Percentiles rank a stretch among this genome's conserved stretches.
Evolutionary conservation across 805 yeast species (phyloP).

Genomic region (Candida orba): DNA sequence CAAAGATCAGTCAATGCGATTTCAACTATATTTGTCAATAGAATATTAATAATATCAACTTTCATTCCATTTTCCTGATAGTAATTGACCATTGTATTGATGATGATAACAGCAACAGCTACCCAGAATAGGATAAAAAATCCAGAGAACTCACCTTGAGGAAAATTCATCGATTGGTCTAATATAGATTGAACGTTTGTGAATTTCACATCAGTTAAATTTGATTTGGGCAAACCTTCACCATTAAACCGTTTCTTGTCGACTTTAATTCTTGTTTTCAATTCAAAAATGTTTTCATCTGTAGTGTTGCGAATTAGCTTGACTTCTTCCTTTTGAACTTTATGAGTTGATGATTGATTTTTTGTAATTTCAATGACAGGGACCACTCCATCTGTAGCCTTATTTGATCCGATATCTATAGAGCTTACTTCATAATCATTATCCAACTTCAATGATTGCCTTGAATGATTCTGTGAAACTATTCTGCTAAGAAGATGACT

Average conservation of each 20-base stretch:
- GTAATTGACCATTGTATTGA: slow-evolving; percentile 49
- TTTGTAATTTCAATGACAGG: no score
- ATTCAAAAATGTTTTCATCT: slow-evolving; percentile 15
- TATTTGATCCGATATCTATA: not conserved
- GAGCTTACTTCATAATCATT: slow-evolving; percentile 6
- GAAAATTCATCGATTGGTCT: slow-evolving; percentile 14
- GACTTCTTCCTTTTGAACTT: not conserved
- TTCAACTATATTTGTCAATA: slow-evolving; percentile 53
- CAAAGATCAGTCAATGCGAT: slow-evolving; percentile 68
- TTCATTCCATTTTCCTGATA: slow-evolving; percentile 40
- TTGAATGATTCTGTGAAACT: not conserved
- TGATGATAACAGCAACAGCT: slow-evolving; percentile 32
- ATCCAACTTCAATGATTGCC: not conserved
- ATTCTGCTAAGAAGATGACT: no score
- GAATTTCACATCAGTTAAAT: slow-evolving; percentile 22
- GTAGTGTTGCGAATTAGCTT: slow-evolving; percentile 9
- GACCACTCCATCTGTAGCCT: no score
- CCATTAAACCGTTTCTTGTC: slow-evolving; percentile 14
- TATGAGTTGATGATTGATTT: not conserved
- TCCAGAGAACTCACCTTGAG: slow-evolving; percentile 51
- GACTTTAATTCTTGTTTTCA: slow-evolving; percentile 13
- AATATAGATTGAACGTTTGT: slow-evolving; percentile 15
- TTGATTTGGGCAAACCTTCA: slow-evolving; percentile 23
- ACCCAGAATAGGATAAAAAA: slow-evolving; percentile 79
- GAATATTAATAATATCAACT: slow-evolving; percentile 48